phyloP scores from a whole-genome alignment of 495 filamentous ascomycete genomes.

The Monascus purpureus region DNA sequence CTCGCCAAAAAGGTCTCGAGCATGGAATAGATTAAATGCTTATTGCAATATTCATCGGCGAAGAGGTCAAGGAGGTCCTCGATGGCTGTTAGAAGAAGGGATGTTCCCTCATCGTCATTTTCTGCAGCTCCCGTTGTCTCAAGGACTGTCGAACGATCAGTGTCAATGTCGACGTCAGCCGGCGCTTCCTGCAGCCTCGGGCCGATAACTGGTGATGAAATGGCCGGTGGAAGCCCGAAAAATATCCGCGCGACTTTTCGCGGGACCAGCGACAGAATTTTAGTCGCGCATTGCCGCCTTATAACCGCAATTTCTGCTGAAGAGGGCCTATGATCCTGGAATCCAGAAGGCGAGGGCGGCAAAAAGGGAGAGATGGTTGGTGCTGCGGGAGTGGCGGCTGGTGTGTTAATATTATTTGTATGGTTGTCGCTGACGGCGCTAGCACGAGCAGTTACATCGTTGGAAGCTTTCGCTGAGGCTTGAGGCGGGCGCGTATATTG shows the following conservation, averaged over 20 bases:
- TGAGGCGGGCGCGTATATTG: slow-evolving; percentile 44
- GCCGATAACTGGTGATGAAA: no score
- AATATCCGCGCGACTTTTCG: slow-evolving; percentile 23
- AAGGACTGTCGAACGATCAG: no score
- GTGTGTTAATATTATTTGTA: no score
- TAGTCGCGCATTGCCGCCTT: slow-evolving; percentile 41
- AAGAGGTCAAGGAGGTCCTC: slow-evolving; percentile 56
- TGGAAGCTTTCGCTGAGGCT: slow-evolving; percentile 7
- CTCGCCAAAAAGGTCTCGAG: slow-evolving; percentile 66
- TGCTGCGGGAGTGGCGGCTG: slow-evolving; percentile 1
- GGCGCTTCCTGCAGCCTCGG: no score
- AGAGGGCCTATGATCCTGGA: slow-evolving; percentile 9
- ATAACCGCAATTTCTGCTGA: slow-evolving; percentile 32
- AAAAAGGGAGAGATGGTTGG: slow-evolving; percentile 3
- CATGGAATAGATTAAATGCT: slow-evolving; percentile 66
- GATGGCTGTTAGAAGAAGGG: slow-evolving; percentile 27
- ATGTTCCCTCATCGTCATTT: slow-evolving; percentile 20
- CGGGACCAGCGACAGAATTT: slow-evolving; percentile 34
- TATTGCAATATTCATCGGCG: slow-evolving; percentile 74
- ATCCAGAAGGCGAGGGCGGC: slow-evolving; percentile 3
- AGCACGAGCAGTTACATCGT: no score
- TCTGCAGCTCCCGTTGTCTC: slow-evolving; percentile 3
- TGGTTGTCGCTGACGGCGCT: no score
- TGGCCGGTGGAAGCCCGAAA: slow-evolving; percentile 18
- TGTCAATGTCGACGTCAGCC: no score